A percentile compares a stretch with the other conserved stretches of the same genome.
phyloP scores from a whole-genome alignment of 768 basidiomycete genomes.

The Rhizopogon vulgaris region DNA sequence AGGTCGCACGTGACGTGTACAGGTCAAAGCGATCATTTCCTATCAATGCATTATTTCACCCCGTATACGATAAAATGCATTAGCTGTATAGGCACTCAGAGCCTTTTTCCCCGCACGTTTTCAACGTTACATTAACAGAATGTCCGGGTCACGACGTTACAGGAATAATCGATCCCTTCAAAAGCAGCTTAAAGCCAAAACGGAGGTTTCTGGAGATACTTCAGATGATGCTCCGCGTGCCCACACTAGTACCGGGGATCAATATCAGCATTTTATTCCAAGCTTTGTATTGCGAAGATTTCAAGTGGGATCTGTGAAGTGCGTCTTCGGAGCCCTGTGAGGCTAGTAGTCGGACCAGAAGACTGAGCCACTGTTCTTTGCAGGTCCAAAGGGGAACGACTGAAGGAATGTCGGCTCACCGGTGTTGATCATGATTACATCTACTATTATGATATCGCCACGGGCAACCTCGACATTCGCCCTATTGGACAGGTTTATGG shows the following conservation, averaged over 20 bases:
- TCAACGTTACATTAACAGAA: too few species aligned
- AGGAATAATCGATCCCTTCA: too few species aligned
- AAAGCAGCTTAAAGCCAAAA: too few species aligned
- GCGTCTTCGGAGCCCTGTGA: neutral
- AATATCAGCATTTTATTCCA: constrained; percentile 9
- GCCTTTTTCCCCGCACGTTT: too few species aligned
- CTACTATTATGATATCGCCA: constrained; percentile 6
- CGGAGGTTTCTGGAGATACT: too few species aligned
- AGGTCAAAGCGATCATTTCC: too few species aligned
- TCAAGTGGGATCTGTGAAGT: constrained; percentile 3
- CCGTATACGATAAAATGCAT: too few species aligned
- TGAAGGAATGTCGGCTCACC: constrained; percentile 1
- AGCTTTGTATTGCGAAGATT: constrained; percentile 6
- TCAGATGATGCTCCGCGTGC: neutral
- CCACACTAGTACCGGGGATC: neutral
- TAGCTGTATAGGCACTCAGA: too few species aligned
- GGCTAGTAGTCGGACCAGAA: too few species aligned
- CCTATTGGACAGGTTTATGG: constrained; percentile 9
- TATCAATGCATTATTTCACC: too few species aligned
- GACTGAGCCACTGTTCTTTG: neutral
- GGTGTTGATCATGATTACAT: constrained; percentile 6
- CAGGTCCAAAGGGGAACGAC: constrained; percentile 8
- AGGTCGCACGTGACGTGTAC: too few species aligned
- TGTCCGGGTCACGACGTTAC: too few species aligned
- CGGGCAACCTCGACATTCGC: constrained; percentile 5